A percentile compares a stretch with the other conserved stretches of the same genome.
Conservation (phyloP, 257 asterid species). For the Pogostemon cablin region DNA sequence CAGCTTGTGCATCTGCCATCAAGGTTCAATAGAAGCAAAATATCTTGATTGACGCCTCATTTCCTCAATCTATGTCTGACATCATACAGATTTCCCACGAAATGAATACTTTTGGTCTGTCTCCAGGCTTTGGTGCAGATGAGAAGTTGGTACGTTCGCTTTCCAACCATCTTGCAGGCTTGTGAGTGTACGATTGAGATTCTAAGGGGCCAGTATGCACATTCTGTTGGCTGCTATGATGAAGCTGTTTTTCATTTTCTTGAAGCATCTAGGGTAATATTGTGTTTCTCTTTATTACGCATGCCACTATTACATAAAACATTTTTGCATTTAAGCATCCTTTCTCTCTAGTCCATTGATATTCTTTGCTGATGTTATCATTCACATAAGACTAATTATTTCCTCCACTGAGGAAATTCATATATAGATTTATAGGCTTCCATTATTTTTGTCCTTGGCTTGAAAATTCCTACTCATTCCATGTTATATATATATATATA, state of each 20-base stretch:
- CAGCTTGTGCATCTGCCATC: slow-evolving; percentile 9
- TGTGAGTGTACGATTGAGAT: slow-evolving; percentile 86
- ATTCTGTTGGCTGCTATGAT: slow-evolving; percentile 75
- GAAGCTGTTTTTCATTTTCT: slow-evolving; percentile 92
- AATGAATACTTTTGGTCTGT: slow-evolving; percentile 19
- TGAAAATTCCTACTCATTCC: too few species aligned
- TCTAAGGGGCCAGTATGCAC: slow-evolving; percentile 97
- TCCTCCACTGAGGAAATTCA: slow-evolving; percentile 23
- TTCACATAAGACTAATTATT: slow-evolving; percentile 12
- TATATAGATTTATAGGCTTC: background rate
- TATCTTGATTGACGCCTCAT: background rate
- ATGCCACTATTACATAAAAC: slow-evolving; percentile 19
- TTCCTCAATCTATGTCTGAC: slow-evolving; percentile 14
- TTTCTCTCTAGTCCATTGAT: background rate
- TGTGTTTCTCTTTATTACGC: slow-evolving; percentile 10
- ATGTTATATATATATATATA: too few species aligned
- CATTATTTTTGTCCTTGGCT: slow-evolving; percentile 9
- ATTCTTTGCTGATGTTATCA: slow-evolving; percentile 13
- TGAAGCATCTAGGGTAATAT: slow-evolving; percentile 79
- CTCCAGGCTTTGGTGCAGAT: slow-evolving; percentile 91
- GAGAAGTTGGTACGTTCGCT: slow-evolving; percentile 81
- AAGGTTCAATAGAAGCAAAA: background rate
- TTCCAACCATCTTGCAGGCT: slow-evolving; percentile 93
- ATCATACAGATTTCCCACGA: slow-evolving; percentile 16
- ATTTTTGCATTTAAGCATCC: background rate